Evolutionary conservation across 768 basidiomycete genomes (phyloP).

Genomic region (Calocybe indica): DNA sequence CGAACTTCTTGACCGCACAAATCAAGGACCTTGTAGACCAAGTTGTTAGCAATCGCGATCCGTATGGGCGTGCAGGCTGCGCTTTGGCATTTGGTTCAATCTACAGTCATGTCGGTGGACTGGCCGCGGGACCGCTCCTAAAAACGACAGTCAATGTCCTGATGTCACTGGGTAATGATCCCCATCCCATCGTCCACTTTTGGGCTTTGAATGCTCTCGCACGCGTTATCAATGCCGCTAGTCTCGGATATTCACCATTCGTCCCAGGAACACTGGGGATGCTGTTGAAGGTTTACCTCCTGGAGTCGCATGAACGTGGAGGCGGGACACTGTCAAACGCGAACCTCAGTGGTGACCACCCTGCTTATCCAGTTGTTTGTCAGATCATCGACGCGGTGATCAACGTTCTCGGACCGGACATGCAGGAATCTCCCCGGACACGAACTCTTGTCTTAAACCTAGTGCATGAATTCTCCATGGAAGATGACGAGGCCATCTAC

Average conservation of each 20-base stretch:
- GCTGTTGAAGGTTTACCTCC: slow-evolving; percentile 83
- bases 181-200: slow-evolving; percentile 94
- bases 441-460: slow-evolving; percentile 80
- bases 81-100: slow-evolving; percentile 90
- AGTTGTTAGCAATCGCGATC: slow-evolving; percentile 92
- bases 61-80: slow-evolving; percentile 88
- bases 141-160: slow-evolving; percentile 95
- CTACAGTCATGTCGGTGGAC: slow-evolving; percentile 85
- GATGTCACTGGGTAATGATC: slow-evolving; percentile 92
- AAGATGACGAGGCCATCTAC: slow-evolving; percentile 81
- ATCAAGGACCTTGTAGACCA: slow-evolving; percentile 90
- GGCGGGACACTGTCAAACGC: slow-evolving; percentile 79
- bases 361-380: slow-evolving; percentile 88
- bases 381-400: slow-evolving; percentile 91
- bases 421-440: slow-evolving; percentile 80
- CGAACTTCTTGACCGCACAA: slow-evolving; percentile 77
- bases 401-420: slow-evolving; percentile 90
- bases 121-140: slow-evolving; percentile 90
- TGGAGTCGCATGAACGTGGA: slow-evolving; percentile 89
- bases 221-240: slow-evolving; percentile 86
- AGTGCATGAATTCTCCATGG: slow-evolving; percentile 77
- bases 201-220: slow-evolving; percentile 86
- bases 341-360: slow-evolving; percentile 86
- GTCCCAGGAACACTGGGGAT: slow-evolving; percentile 86
- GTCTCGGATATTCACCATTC: slow-evolving; percentile 85